Evolutionary conservation across 1,284 basidiomycete species (phyloP).

Genomic region (Exobasidium cylindrosporum): DNA sequence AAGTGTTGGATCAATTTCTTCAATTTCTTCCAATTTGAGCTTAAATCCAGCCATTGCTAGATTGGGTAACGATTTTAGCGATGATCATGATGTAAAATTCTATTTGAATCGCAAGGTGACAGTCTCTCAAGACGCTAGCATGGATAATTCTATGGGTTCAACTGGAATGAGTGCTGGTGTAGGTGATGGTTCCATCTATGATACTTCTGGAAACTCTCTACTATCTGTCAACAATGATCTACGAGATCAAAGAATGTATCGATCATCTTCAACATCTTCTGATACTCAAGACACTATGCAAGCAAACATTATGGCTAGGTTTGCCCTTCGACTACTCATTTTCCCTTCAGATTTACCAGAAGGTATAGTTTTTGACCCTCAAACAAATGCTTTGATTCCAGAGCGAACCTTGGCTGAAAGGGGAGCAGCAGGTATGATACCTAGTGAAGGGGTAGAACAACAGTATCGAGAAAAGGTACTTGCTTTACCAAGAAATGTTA

Average conservation of each 20-base stretch:
- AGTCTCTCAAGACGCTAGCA: neutral
- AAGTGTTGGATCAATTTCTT: constrained; percentile 87
- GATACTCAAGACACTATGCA: constrained; percentile 6
- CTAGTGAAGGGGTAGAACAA: constrained; percentile 22
- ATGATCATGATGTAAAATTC: constrained; percentile 93
- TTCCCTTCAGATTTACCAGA: constrained; percentile 86
- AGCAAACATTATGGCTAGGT: constrained; percentile 71
- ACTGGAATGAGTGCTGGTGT: neutral
- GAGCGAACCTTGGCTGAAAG: constrained; percentile 25
- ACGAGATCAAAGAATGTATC: neutral
- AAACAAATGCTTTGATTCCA: constrained; percentile 78
- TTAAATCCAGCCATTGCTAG: constrained; percentile 90
- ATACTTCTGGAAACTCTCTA: neutral
- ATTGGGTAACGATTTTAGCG: constrained; percentile 88
- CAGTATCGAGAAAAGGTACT: constrained; percentile 43
- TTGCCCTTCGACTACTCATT: constrained; percentile 80
- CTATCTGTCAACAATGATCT: neutral
- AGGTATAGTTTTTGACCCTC: constrained; percentile 84
- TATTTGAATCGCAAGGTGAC: constrained; percentile 67
- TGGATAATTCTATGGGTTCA: neutral
- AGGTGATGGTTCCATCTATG: neutral
- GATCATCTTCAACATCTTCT: neutral
- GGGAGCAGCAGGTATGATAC: constrained; percentile 16
- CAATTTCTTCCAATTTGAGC: constrained; percentile 81
- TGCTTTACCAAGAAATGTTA: constrained; percentile 80